These are phyloP conservation scores for Ophiognomonia clavigignenti-juglandacearum DNA, from an alignment of 2,329 filamentous ascomycete species.

Conservation along the genomic window DNA sequence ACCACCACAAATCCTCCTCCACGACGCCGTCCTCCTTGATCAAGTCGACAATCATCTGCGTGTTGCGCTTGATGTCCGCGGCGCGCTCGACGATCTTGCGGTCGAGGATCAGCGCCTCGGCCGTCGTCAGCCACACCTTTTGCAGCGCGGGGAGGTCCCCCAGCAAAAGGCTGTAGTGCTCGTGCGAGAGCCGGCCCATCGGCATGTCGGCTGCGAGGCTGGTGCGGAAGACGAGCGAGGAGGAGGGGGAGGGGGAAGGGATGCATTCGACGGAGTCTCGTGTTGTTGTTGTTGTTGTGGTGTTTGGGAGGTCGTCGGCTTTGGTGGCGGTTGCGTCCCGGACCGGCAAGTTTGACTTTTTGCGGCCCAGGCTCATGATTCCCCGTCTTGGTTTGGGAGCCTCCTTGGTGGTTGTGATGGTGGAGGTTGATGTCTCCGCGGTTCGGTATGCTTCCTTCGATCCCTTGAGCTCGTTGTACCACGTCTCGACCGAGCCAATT, in stretches of 20 bases:
- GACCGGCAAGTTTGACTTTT: slow-evolving; percentile 44
- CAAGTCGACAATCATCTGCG: slow-evolving; percentile 58
- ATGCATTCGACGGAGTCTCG: too few relatives aligned
- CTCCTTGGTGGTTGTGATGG: slow-evolving; percentile 35
- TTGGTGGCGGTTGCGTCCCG: slow-evolving; percentile 25
- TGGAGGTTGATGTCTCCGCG: slow-evolving; percentile 29
- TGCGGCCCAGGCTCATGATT: slow-evolving; percentile 50
- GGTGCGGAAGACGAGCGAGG: slow-evolving; percentile 50
- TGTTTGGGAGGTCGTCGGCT: too few relatives aligned
- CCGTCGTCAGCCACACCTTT: slow-evolving; percentile 58
- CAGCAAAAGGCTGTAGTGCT: slow-evolving; percentile 46
- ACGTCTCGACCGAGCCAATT: slow-evolving; percentile 53
- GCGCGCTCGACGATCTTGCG: slow-evolving; percentile 53
- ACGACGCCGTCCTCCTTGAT: slow-evolving; percentile 56
- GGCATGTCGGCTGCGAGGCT: slow-evolving; percentile 58
- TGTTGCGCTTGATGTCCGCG: slow-evolving; percentile 59
- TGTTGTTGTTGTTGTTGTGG: too few relatives aligned
- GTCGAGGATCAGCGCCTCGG: slow-evolving; percentile 57
- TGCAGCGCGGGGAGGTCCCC: slow-evolving; percentile 53
- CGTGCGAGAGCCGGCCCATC: slow-evolving; percentile 49
- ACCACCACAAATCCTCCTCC: slow-evolving; percentile 60
- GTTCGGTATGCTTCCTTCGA: slow-evolving; percentile 16
- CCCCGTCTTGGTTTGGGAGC: slow-evolving; percentile 48
- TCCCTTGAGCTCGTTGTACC: slow-evolving; percentile 46
- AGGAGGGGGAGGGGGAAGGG: too few relatives aligned